Evolutionary conservation across 1,139 yeast genomes (phyloP).

Genomic region (Scheffersomyces cryptocercus): DNA sequence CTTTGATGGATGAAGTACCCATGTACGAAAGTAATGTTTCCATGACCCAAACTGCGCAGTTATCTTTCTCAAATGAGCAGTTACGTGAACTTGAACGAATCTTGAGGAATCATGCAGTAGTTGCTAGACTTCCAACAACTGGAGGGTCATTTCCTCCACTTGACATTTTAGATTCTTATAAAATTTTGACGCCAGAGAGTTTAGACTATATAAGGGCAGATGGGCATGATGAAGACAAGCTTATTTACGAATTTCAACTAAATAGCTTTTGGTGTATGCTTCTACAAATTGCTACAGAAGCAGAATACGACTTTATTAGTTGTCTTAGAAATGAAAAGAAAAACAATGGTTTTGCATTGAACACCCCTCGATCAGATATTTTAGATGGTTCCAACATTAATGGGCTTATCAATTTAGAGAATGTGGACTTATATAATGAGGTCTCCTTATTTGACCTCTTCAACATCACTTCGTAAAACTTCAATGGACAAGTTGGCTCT

Average conservation of each 20-base stretch:
- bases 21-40: constrained; percentile 4
- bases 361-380: too few relatives aligned
- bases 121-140: neutral
- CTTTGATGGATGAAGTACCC: constrained; percentile 5
- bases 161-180: constrained; percentile 3
- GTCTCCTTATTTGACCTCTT: too few relatives aligned
- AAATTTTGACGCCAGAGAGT: constrained; percentile 3
- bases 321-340: too few relatives aligned
- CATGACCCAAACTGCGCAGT: constrained; percentile 1
- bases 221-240: constrained; percentile 14
- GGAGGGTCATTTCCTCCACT: constrained; percentile 2
- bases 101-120: constrained; percentile 2
- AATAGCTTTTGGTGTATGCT: constrained; percentile 11
- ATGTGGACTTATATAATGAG: too few relatives aligned
- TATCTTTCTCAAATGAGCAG: constrained; percentile 6
- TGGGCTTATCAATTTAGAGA: too few relatives aligned
- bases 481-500: too few relatives aligned
- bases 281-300: too few relatives aligned
- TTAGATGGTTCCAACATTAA: too few relatives aligned
- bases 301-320: too few relatives aligned
- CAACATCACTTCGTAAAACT: too few relatives aligned
- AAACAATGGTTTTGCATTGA: too few relatives aligned
- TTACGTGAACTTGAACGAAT: constrained; percentile 4
- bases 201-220: constrained; percentile 6
- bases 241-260: constrained; percentile 22